Evolutionary conservation across 257 asterid species (phyloP).

Genomic region (Gardenia jasminoides): DNA sequence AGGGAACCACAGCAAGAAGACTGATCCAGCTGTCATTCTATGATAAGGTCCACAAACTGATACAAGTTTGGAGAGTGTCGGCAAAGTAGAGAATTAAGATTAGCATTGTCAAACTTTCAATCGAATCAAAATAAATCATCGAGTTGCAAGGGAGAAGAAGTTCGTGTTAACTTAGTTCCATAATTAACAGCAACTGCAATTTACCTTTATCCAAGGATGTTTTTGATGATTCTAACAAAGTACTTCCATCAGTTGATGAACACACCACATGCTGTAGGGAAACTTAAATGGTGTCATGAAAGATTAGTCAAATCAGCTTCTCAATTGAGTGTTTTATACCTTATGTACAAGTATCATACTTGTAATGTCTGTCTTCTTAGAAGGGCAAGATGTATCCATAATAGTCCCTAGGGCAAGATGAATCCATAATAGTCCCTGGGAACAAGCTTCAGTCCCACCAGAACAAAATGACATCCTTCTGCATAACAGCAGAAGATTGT

Average conservation of each 20-base stretch:
- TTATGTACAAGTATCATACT: constrained; percentile 73
- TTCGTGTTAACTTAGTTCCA: constrained; percentile 63
- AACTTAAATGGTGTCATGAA: constrained; percentile 26
- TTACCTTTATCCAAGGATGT: constrained; percentile 82
- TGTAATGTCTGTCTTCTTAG: constrained; percentile 61
- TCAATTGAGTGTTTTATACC: constrained; percentile 30
- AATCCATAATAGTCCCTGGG: constrained; percentile 77
- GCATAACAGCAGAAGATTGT: constrained; percentile 9
- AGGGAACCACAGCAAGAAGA: constrained; percentile 79
- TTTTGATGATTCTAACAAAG: constrained; percentile 73
- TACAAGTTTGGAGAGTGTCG: constrained; percentile 71
- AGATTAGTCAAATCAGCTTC: constrained; percentile 16
- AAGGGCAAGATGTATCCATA: constrained; percentile 46
- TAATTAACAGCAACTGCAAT: constrained; percentile 71
- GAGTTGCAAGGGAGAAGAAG: neutral
- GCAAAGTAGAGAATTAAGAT: constrained; percentile 38
- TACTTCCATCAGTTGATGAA: constrained; percentile 83
- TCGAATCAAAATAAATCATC: neutral
- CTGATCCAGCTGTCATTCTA: constrained; percentile 90
- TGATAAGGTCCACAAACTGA: constrained; percentile 89
- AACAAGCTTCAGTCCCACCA: constrained; percentile 77
- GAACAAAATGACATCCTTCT: constrained; percentile 18
- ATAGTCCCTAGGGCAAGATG: too few relatives aligned
- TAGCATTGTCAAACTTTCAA: neutral
- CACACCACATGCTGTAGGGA: constrained; percentile 69